phyloP scores from a whole-genome alignment of 140 eudicot species.

The Stevia rebaudiana region DNA sequence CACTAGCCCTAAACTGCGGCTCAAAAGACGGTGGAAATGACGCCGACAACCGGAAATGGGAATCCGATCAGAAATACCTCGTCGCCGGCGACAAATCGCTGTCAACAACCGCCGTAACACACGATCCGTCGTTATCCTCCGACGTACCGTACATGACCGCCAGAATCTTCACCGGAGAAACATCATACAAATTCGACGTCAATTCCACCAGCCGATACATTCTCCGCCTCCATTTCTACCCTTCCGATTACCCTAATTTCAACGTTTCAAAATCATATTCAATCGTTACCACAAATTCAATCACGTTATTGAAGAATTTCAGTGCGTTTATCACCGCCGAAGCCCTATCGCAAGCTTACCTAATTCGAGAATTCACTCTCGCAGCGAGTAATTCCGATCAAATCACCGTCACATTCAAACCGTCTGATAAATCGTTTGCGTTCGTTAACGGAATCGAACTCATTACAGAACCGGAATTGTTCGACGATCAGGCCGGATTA shows the following conservation, averaged over 20 bases:
- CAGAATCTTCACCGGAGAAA: conserved; percentile 52
- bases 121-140: conserved; percentile 60
- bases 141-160: conserved; percentile 67
- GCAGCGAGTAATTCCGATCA: conserved; percentile 29
- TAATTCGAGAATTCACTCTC: conserved; percentile 45
- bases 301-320: conserved; percentile 56
- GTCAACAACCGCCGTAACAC: conserved; percentile 36
- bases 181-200: conserved; percentile 45
- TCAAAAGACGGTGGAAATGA: conserved; percentile 32
- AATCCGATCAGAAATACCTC: conserved; percentile 50
- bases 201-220: conserved; percentile 35
- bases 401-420: conserved; percentile 43
- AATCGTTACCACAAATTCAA: conserved; percentile 32
- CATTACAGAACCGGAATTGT: conserved; percentile 38
- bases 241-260: conserved; percentile 46
- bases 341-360: conserved; percentile 62
- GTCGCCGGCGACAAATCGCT: conserved; percentile 34
- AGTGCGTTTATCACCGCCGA: conserved; percentile 57
- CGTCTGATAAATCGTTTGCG: conserved; percentile 49
- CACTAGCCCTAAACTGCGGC: conserved; percentile 45
- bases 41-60: conserved; percentile 52
- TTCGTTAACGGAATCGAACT: conserved; percentile 70
- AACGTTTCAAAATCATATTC: conserved; percentile 46
- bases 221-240: conserved; percentile 61
- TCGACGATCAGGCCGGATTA: conserved; percentile 35